phyloP scores from a whole-genome alignment of 1,139 yeast species.

The Pichia sp. region DNA sequence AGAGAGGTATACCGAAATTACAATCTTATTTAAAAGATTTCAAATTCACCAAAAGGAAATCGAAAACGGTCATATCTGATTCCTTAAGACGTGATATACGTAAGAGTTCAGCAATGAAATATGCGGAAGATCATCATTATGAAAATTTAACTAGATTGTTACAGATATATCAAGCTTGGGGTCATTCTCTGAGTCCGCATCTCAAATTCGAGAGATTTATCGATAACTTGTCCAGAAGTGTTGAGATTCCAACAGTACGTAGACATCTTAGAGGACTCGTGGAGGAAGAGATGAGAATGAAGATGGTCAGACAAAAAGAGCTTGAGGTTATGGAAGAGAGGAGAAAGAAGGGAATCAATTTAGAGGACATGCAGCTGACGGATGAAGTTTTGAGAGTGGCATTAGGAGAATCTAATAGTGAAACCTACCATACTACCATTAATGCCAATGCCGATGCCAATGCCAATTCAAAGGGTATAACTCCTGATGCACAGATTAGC shows the following conservation, averaged over 20 bases:
- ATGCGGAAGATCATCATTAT: conserved; percentile 20
- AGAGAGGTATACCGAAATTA: conserved; percentile 24
- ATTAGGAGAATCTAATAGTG: conserved; percentile 1
- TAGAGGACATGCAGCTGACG: background rate
- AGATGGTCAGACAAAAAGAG: conserved; percentile 6
- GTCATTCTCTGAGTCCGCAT: conserved; percentile 27
- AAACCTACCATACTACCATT: no score
- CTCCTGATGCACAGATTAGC: background rate
- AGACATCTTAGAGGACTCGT: conserved; percentile 9
- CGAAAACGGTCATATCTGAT: background rate
- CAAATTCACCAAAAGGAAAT: conserved; percentile 15
- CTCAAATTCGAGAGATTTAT: conserved; percentile 25
- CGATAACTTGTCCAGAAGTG: conserved; percentile 18
- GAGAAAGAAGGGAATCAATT: no score
- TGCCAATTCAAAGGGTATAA: background rate
- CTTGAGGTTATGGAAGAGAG: no score
- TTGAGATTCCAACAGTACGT: conserved; percentile 14
- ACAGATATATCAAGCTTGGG: conserved; percentile 27
- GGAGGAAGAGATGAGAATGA: conserved; percentile 12
- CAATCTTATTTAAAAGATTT: conserved; percentile 15
- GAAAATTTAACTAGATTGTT: conserved; percentile 24
- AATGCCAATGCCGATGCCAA: background rate
- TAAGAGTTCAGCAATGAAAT: background rate
- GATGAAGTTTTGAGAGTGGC: background rate
- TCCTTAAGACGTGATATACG: background rate